Evolutionary conservation across 345 rosid genomes (phyloP).

Genomic region (Aquilaria sinensis): DNA sequence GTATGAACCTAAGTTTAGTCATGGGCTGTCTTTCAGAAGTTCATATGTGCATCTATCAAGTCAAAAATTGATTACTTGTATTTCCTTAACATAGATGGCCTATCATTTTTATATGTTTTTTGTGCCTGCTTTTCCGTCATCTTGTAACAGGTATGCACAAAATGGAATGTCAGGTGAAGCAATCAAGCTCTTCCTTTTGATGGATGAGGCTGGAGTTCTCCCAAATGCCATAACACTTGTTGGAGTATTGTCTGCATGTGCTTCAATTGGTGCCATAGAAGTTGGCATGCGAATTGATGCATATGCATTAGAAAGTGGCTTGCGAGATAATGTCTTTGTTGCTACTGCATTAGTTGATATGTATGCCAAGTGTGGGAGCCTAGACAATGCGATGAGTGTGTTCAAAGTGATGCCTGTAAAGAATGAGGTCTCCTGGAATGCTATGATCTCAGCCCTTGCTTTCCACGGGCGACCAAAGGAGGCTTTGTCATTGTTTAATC

Average conservation of each 20-base stretch:
- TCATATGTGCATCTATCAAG: no score
- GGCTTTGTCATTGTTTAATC: conserved; percentile 55
- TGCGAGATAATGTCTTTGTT: conserved; percentile 49
- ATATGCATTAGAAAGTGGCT: conserved; percentile 37
- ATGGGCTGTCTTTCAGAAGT: no score
- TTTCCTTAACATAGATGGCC: no score
- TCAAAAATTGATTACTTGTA: no score
- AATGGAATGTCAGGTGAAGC: conserved; percentile 76
- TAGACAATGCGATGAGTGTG: conserved; percentile 59
- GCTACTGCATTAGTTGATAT: conserved; percentile 79
- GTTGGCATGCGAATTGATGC: conserved; percentile 58
- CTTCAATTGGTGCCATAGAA: conserved; percentile 72
- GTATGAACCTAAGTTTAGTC: no score
- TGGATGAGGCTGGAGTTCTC: conserved; percentile 37
- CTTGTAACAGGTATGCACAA: conserved; percentile 60
- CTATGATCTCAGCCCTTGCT: conserved; percentile 79
- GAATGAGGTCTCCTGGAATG: conserved; percentile 90
- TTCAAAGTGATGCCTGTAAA: conserved; percentile 61
- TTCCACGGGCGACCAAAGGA: conserved; percentile 66
- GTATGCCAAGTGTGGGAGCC: conserved; percentile 83
- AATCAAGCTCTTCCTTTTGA: conserved; percentile 42
- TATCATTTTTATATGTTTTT: no score
- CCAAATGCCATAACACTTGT: conserved; percentile 55
- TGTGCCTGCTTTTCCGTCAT: neutral
- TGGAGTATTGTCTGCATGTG: conserved; percentile 68